phyloP scores from a whole-genome alignment of 345 rosid species.

The Aquilaria malaccensis region DNA sequence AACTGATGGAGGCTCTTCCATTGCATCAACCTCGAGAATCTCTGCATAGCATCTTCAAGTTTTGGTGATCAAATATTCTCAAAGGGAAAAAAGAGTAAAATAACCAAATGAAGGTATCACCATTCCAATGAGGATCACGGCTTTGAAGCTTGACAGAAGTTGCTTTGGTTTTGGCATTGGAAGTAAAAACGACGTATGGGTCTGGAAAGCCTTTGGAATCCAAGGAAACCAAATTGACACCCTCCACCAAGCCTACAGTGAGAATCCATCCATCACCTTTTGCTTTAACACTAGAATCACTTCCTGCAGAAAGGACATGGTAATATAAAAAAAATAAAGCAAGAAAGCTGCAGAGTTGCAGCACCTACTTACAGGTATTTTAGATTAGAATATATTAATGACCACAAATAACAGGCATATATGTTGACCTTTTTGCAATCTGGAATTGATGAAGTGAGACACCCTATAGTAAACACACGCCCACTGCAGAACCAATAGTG shows the following conservation, averaged over 20 bases:
- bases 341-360: slow-evolving; percentile 5
- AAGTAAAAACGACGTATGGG: slow-evolving; percentile 77
- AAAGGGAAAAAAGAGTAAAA: background rate
- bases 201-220: slow-evolving; percentile 53
- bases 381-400: background rate
- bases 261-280: slow-evolving; percentile 92
- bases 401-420: slow-evolving; percentile 1
- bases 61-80: slow-evolving; percentile 2
- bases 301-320: slow-evolving; percentile 34
- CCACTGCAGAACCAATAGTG: slow-evolving; percentile 49
- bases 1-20: slow-evolving; percentile 93
- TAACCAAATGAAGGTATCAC: slow-evolving; percentile 27
- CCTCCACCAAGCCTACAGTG: slow-evolving; percentile 78
- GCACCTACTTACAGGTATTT: background rate
- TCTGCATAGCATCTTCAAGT: slow-evolving; percentile 42
- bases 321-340: background rate
- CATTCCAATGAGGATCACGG: slow-evolving; percentile 83
- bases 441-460: slow-evolving; percentile 61
- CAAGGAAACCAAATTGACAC: slow-evolving; percentile 49
- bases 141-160: slow-evolving; percentile 85
- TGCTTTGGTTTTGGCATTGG: slow-evolving; percentile 77
- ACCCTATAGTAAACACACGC: slow-evolving; percentile 60
- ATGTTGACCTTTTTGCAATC: slow-evolving; percentile 52
- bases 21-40: slow-evolving; percentile 85
- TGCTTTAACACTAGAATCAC: slow-evolving; percentile 57